phyloP scores from a whole-genome alignment of 2,329 filamentous ascomycete species.

The Talaromyces sp. region DNA sequence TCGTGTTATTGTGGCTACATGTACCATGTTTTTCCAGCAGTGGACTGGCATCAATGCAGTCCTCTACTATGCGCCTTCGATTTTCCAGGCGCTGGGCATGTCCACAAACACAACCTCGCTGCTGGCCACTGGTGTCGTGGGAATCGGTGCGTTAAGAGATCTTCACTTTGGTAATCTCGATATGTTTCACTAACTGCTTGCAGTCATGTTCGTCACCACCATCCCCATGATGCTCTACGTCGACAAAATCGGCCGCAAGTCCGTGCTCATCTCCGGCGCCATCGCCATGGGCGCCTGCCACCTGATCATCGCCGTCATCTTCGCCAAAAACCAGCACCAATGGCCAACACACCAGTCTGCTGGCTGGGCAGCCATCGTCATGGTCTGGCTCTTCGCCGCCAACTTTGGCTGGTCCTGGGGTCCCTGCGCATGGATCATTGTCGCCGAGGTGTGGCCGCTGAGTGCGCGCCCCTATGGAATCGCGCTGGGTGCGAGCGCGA shows the following conservation, averaged over 20 bases:
- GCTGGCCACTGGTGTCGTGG: conserved; percentile 26
- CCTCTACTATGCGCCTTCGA: conserved; percentile 31
- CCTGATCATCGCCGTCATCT: conserved; percentile 62
- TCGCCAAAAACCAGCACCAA: conserved; percentile 55
- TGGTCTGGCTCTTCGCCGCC: conserved; percentile 62
- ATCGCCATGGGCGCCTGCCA: conserved; percentile 65
- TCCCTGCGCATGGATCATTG: conserved; percentile 67
- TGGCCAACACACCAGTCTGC: conserved; percentile 54
- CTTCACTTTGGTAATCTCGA: conserved; percentile 11
- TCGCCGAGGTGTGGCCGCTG: conserved; percentile 70
- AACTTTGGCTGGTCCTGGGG: conserved; percentile 71
- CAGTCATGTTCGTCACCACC: conserved; percentile 12
- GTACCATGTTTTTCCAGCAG: conserved; percentile 33
- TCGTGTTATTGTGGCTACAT: conserved; percentile 46
- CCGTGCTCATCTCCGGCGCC: conserved; percentile 41
- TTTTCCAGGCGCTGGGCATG: conserved; percentile 21
- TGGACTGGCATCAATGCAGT: conserved; percentile 48
- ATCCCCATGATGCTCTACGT: conserved; percentile 28
- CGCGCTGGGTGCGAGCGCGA: conserved; percentile 60
- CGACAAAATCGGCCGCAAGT: conserved; percentile 28
- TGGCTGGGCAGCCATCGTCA: conserved; percentile 59
- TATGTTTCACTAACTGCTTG: background rate
- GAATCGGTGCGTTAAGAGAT: conserved; percentile 19
- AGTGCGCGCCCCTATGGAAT: conserved; percentile 66
- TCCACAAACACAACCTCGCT: conserved; percentile 21